phyloP scores from a whole-genome alignment of 306 rosid species.

The Hippophae gyantsensis region DNA sequence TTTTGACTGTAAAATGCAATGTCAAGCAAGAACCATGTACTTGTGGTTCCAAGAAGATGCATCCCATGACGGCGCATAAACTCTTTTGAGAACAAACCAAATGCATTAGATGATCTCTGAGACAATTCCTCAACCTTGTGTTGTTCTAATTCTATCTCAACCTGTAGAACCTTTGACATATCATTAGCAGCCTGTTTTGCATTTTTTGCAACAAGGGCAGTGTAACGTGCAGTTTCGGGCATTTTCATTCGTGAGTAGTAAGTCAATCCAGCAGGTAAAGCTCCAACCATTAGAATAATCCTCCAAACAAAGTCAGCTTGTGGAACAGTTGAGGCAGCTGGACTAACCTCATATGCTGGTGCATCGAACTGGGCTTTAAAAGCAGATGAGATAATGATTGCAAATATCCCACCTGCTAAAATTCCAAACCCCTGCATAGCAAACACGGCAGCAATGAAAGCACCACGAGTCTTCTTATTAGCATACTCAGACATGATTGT shows the following conservation, averaged over 20 bases:
- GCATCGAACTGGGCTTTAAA: slow-evolving; percentile 36
- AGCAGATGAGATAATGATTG: slow-evolving; percentile 27
- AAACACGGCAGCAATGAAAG: slow-evolving; percentile 70
- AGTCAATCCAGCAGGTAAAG: slow-evolving; percentile 57
- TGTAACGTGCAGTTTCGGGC: slow-evolving; percentile 80
- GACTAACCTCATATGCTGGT: slow-evolving; percentile 32
- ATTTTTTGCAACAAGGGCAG: slow-evolving; percentile 62
- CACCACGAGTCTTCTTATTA: slow-evolving; percentile 67
- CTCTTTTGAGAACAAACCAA: slow-evolving; percentile 43
- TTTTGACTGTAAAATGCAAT: slow-evolving; percentile 67
- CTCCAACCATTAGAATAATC: slow-evolving; percentile 57
- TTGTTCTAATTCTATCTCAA: slow-evolving; percentile 40
- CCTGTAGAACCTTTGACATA: slow-evolving; percentile 60
- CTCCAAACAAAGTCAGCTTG: slow-evolving; percentile 67
- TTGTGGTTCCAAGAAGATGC: slow-evolving; percentile 60
- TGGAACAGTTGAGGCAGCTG: slow-evolving; percentile 42
- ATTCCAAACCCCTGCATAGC: slow-evolving; percentile 88
- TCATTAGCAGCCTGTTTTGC: slow-evolving; percentile 45
- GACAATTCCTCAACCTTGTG: slow-evolving; percentile 1
- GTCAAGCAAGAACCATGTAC: slow-evolving; percentile 68
- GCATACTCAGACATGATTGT: slow-evolving; percentile 79
- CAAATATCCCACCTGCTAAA: slow-evolving; percentile 55
- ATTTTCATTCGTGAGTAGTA: slow-evolving; percentile 57
- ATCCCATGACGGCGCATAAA: slow-evolving; percentile 50
- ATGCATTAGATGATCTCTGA: slow-evolving; percentile 8